phyloP scores from a whole-genome alignment of 371 early-diverging fungal genomes.

The Rhizopus microsporus region DNA sequence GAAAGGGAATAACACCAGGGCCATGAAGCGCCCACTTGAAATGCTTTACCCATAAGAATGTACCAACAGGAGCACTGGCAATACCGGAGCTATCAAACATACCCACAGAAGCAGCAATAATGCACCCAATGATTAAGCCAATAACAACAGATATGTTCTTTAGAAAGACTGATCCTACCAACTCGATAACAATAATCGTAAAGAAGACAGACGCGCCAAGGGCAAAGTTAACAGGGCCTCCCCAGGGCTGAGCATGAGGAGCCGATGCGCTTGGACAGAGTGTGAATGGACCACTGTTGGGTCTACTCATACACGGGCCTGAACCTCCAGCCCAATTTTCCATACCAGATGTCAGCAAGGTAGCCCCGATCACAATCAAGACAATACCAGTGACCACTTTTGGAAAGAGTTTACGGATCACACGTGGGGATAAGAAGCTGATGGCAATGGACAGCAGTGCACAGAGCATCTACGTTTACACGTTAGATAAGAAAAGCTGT shows the following conservation, averaged over 20 bases:
- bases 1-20: constrained; percentile 59
- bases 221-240: constrained; percentile 38
- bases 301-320: constrained; percentile 38
- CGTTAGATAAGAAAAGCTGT: not conserved
- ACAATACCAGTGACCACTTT: constrained; percentile 58
- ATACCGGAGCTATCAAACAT: constrained; percentile 52
- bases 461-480: constrained; percentile 42
- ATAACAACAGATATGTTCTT: constrained; percentile 60
- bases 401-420: constrained; percentile 51
- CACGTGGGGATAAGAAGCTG: constrained; percentile 51
- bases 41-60: constrained; percentile 61
- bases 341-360: constrained; percentile 46
- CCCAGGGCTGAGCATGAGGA: constrained; percentile 57
- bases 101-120: constrained; percentile 57
- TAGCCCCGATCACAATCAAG: constrained; percentile 54
- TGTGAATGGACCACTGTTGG: constrained; percentile 23
- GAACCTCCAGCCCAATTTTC: constrained; percentile 58
- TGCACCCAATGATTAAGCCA: constrained; percentile 56
- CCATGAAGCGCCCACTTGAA: constrained; percentile 54
- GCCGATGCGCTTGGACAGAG: constrained; percentile 34
- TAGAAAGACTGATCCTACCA: constrained; percentile 60
- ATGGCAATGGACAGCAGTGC: constrained; percentile 46
- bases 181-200: constrained; percentile 57
- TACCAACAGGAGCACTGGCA: constrained; percentile 50
- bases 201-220: constrained; percentile 50